These are phyloP conservation scores for Parastagonospora nodorum DNA, from an alignment of 2,329 filamentous ascomycete genomes.

Conservation along the genomic window DNA sequence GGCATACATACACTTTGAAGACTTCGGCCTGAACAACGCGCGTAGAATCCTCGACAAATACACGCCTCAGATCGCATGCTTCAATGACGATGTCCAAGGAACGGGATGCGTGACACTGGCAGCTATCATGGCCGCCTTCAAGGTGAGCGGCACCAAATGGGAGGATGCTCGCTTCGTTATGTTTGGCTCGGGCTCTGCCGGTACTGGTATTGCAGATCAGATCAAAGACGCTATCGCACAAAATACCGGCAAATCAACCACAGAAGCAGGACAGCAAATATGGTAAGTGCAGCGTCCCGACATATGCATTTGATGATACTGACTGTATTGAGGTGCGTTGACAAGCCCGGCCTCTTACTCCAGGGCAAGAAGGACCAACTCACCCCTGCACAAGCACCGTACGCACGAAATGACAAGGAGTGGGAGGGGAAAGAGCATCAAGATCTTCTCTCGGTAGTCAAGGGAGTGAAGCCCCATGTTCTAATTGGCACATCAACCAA, in stretches of 20 bases:
- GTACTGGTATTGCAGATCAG: constrained; percentile 85
- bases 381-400: constrained; percentile 70
- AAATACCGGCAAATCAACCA: constrained; percentile 67
- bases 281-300: constrained; percentile 57
- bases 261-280: constrained; percentile 80
- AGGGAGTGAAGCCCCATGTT: constrained; percentile 75
- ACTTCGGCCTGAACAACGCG: constrained; percentile 80
- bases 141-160: constrained; percentile 70
- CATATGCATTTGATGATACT: constrained; percentile 5
- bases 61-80: constrained; percentile 74
- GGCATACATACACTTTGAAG: constrained; percentile 88
- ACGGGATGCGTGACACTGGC: constrained; percentile 87
- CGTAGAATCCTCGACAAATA: constrained; percentile 78
- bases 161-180: constrained; percentile 72
- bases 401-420: constrained; percentile 66
- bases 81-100: constrained; percentile 91
- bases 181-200: constrained; percentile 82
- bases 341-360: constrained; percentile 78
- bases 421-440: constrained; percentile 65
- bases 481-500: constrained; percentile 84
- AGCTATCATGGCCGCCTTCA: constrained; percentile 76
- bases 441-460: constrained; percentile 69
- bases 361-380: constrained; percentile 64
- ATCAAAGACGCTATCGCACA: constrained; percentile 77
- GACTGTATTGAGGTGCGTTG: constrained; percentile 66